These are phyloP conservation scores for Hypoxylon sp. DNA, from an alignment of 2,329 filamentous ascomycete species.

Conservation along the genomic window DNA sequence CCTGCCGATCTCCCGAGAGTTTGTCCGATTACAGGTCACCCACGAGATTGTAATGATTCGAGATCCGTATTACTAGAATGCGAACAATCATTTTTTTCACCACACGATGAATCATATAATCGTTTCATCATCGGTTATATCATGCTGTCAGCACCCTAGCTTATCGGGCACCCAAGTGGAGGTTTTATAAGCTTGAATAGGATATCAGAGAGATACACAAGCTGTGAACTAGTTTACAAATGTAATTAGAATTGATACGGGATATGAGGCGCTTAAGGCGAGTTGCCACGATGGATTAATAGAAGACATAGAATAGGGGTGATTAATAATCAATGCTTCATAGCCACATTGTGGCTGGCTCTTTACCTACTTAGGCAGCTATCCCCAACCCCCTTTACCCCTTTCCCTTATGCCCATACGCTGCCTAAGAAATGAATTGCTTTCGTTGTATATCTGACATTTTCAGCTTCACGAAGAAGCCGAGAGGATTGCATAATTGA, in stretches of 20 bases:
- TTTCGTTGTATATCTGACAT: not conserved
- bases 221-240: not conserved
- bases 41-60: not conserved
- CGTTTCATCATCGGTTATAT: not conserved
- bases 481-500: not conserved
- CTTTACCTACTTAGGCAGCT: too few species aligned
- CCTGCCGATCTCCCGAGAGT: constrained; percentile 26
- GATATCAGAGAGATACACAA: not conserved
- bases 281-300: constrained; percentile 4
- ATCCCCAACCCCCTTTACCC: not conserved
- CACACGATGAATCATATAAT: constrained; percentile 24
- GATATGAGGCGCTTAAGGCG: constrained; percentile 6
- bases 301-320: constrained; percentile 23
- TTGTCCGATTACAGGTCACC: constrained; percentile 11
- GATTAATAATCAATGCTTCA: constrained; percentile 1
- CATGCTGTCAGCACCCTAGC: constrained; percentile 9
- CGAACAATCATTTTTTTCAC: constrained; percentile 13
- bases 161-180: not conserved
- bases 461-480: not conserved
- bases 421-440: not conserved
- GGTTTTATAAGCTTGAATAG: not conserved
- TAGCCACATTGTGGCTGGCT: constrained; percentile 14
- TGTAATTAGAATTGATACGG: not conserved
- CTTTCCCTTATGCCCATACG: not conserved
- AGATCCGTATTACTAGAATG: constrained; percentile 33